phyloP scores from a whole-genome alignment of 345 rosid species.

The Stellera chamaejasme region DNA sequence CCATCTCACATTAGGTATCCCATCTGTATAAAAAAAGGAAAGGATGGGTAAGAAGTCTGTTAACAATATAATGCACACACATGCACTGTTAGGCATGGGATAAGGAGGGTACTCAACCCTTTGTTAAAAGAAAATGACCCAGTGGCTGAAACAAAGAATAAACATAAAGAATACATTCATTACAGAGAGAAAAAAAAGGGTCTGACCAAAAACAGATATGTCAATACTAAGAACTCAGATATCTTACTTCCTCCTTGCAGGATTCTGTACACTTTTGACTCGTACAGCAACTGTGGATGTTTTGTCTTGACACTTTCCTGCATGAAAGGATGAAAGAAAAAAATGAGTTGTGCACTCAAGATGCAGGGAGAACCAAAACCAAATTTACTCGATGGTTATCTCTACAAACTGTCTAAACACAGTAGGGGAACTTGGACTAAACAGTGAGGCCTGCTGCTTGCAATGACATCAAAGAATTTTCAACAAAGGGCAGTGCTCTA shows the following conservation, averaged over 20 bases:
- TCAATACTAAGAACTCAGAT: not conserved
- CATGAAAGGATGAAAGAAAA: conserved; percentile 4
- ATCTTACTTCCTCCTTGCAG: conserved; percentile 90
- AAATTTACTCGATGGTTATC: no score
- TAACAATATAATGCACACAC: not conserved
- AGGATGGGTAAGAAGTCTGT: not conserved
- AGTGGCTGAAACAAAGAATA: no score
- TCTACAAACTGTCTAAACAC: no score
- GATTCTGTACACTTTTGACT: conserved; percentile 77
- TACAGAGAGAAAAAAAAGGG: not conserved
- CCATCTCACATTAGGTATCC: conserved; percentile 94
- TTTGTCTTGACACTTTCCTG: conserved; percentile 90
- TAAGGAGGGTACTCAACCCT: no score
- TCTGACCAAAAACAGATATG: not conserved
- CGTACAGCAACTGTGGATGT: conserved; percentile 86
- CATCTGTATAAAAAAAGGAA: conserved; percentile 40
- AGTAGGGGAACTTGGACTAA: no score
- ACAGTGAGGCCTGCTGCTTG: no score
- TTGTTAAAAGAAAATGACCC: no score
- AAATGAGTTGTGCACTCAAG: not conserved
- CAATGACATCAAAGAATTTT: no score
- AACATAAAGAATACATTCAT: no score
- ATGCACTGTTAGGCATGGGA: no score
- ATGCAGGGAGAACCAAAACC: no score
- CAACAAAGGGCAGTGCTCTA: no score